phyloP scores from a whole-genome alignment of 2,329 filamentous ascomycete genomes.

The Xylogone sp. region DNA sequence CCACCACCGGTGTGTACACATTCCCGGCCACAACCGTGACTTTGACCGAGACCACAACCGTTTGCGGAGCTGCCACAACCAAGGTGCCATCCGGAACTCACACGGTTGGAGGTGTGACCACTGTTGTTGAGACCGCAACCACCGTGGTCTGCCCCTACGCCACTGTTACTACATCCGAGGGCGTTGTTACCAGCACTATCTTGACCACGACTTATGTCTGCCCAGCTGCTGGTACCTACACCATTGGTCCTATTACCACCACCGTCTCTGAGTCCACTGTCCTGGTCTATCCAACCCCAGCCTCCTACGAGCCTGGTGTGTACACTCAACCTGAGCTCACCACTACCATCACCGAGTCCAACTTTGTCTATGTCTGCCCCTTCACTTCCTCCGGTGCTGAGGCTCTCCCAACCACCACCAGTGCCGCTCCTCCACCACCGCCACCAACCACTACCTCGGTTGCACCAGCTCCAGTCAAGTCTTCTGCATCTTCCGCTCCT shows the following conservation, averaged over 20 bases:
- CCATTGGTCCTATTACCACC: slow-evolving; percentile 65
- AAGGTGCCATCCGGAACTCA: slow-evolving; percentile 60
- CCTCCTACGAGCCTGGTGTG: slow-evolving; percentile 63
- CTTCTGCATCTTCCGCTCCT: slow-evolving; percentile 17
- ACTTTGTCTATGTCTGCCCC: slow-evolving; percentile 68
- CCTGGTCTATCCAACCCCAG: slow-evolving; percentile 62
- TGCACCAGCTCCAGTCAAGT: slow-evolving; percentile 7
- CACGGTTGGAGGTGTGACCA: slow-evolving; percentile 71
- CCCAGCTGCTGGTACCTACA: slow-evolving; percentile 72
- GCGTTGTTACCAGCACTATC: slow-evolving; percentile 63
- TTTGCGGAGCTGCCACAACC: slow-evolving; percentile 60
- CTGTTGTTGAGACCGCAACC: slow-evolving; percentile 61
- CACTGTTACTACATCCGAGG: slow-evolving; percentile 54
- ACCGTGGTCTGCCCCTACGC: slow-evolving; percentile 69
- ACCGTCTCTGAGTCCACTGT: slow-evolving; percentile 49
- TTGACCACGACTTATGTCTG: slow-evolving; percentile 69
- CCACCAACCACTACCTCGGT: slow-evolving; percentile 21
- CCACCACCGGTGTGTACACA: slow-evolving; percentile 70
- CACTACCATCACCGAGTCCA: slow-evolving; percentile 66
- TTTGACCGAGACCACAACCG: slow-evolving; percentile 63
- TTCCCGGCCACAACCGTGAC: slow-evolving; percentile 70
- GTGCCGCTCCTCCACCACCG: slow-evolving; percentile 20
- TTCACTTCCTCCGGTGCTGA: slow-evolving; percentile 47
- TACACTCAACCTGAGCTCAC: slow-evolving; percentile 67
- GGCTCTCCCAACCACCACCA: slow-evolving; percentile 22